A percentile compares a stretch with the other conserved stretches of the same genome.
phyloP scores from a whole-genome alignment of 805 yeast species.

The Blastobotrys parvus region DNA sequence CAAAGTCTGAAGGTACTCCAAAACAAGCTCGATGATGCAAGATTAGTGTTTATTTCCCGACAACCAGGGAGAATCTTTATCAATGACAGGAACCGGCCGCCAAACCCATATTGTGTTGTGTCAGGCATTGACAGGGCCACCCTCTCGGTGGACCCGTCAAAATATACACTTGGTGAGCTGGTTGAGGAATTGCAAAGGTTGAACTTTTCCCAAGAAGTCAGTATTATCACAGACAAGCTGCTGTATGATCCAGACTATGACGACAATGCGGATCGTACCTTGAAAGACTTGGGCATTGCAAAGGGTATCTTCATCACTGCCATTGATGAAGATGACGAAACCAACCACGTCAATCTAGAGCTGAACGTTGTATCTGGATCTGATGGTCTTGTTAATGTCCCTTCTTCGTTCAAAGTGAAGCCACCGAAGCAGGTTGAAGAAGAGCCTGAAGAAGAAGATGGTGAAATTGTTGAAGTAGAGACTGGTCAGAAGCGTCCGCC shows the following conservation, averaged over 20 bases:
- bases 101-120: constrained; percentile 65
- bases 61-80: constrained; percentile 57
- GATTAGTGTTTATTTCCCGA: constrained; percentile 44
- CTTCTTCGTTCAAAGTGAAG: constrained; percentile 12
- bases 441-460: constrained; percentile 4
- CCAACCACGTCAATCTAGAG: constrained; percentile 44
- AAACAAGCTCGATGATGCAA: constrained; percentile 20
- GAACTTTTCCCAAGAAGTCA: constrained; percentile 45
- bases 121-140: constrained; percentile 27
- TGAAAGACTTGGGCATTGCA: constrained; percentile 46
- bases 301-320: constrained; percentile 60
- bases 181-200: constrained; percentile 37
- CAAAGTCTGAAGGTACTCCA: constrained; percentile 47
- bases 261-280: constrained; percentile 49
- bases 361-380: constrained; percentile 14
- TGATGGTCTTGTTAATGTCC: constrained; percentile 6
- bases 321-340: constrained; percentile 67
- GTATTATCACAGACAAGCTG: constrained; percentile 55
- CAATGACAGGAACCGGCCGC: constrained; percentile 50
- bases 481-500: constrained; percentile 5
- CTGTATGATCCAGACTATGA: constrained; percentile 84
- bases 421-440: constrained; percentile 8
- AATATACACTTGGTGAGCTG: constrained; percentile 35
- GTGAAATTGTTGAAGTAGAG: not conserved
- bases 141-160: constrained; percentile 19